phyloP scores from a whole-genome alignment of 495 filamentous ascomycete genomes.

The Aspergillus indologenus region DNA sequence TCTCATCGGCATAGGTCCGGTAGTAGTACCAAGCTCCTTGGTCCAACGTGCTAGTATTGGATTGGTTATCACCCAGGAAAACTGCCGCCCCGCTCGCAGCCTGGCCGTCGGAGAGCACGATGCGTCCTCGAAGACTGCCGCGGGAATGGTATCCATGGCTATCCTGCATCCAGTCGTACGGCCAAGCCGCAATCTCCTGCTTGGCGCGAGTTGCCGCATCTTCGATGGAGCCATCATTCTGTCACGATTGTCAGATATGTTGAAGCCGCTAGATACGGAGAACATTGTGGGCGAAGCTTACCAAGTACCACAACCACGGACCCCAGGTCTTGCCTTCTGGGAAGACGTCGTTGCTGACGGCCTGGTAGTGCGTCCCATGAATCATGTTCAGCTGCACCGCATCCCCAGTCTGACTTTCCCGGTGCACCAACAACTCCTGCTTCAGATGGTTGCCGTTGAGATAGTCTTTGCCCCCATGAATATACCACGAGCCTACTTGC shows the following conservation, averaged over 20 bases:
- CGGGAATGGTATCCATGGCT: constrained; percentile 33
- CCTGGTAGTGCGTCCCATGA: constrained; percentile 42
- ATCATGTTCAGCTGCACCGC: constrained; percentile 44
- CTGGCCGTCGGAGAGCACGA: constrained; percentile 36
- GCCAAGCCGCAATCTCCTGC: constrained; percentile 31
- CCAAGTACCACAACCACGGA: constrained; percentile 43
- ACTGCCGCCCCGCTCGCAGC: constrained; percentile 37
- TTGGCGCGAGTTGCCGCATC: constrained; percentile 28
- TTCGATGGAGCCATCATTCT: constrained; percentile 34
- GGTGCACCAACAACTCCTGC: constrained; percentile 40
- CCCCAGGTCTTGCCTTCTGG: constrained; percentile 39
- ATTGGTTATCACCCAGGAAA: constrained; percentile 38
- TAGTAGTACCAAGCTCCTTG: constrained; percentile 41
- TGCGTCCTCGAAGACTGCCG: constrained; percentile 30
- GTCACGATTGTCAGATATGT: not conserved
- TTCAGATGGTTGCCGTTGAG: constrained; percentile 42
- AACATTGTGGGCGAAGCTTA: constrained; percentile 8
- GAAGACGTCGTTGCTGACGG: constrained; percentile 27
- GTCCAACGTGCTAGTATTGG: constrained; percentile 29
- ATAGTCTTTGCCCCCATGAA: constrained; percentile 43
- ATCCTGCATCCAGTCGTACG: constrained; percentile 35
- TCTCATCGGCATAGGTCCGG: constrained; percentile 30
- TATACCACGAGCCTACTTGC: constrained; percentile 41
- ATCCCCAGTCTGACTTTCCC: constrained; percentile 37
- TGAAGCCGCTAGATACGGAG: not conserved